Percentiles rank a stretch among this genome's conserved stretches.
Evolutionary conservation across 73 alveolate genomes (phyloP).

Genomic region (Symbiodinium natans): DNA sequence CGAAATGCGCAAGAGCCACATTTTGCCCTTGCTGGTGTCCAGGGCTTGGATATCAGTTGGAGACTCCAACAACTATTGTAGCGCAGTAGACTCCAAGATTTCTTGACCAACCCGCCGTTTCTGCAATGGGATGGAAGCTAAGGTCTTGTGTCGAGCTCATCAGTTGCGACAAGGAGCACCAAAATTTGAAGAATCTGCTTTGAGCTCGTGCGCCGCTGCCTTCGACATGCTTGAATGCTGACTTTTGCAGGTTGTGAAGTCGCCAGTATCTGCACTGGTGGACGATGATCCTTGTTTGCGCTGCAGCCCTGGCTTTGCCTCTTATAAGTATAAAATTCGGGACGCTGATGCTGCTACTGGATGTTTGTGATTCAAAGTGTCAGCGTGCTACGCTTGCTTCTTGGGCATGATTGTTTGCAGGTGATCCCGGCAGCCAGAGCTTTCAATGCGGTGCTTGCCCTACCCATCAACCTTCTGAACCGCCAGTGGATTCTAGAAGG

Average conservation of each 20-base stretch:
- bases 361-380: no score
- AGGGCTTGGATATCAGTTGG: background rate
- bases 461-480: background rate
- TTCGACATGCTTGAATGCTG: no score
- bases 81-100: no score
- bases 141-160: background rate
- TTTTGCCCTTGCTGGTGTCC: background rate
- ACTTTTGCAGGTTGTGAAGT: background rate
- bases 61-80: no score
- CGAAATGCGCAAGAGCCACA: background rate
- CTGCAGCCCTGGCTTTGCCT: background rate
- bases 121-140: no score
- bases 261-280: background rate
- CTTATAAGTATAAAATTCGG: no score
- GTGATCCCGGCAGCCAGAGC: background rate
- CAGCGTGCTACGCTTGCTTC: no score
- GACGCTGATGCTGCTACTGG: no score
- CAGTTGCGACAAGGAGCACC: background rate
- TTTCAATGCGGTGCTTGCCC: background rate
- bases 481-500: no score
- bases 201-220: no score
- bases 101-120: no score
- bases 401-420: no score
- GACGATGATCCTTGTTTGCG: slow-evolving; percentile 8
- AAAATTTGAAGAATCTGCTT: background rate